A percentile compares a stretch with the other conserved stretches of the same genome.
Evolutionary conservation across 768 basidiomycete genomes (phyloP).

Genomic region (Phallus indusiatus): DNA sequence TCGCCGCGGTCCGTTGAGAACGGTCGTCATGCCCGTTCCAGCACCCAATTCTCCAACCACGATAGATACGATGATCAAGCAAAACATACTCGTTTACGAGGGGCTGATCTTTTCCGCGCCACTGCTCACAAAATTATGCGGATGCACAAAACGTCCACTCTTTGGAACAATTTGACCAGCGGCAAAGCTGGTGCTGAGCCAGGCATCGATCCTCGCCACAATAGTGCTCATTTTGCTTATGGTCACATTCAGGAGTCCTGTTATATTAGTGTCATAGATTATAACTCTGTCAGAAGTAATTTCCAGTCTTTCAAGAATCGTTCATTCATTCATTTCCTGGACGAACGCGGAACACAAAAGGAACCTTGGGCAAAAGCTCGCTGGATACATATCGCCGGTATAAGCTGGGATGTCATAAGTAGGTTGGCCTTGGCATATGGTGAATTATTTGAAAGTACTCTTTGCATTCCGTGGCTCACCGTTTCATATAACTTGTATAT

Average conservation of each 20-base stretch:
- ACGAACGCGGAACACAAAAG: slow-evolving; percentile 32
- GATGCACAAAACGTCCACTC: slow-evolving; percentile 42
- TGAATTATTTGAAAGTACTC: slow-evolving; percentile 20
- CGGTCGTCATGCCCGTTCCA: background rate
- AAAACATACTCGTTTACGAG: background rate
- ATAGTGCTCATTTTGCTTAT: slow-evolving; percentile 44
- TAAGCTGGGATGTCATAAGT: slow-evolving; percentile 65
- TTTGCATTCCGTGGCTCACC: background rate
- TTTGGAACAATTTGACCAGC: slow-evolving; percentile 20
- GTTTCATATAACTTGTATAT: slow-evolving; percentile 3
- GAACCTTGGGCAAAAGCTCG: slow-evolving; percentile 60
- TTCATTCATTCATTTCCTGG: slow-evolving; percentile 51
- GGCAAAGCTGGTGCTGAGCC: slow-evolving; percentile 56
- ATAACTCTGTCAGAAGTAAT: slow-evolving; percentile 46
- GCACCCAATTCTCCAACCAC: background rate
- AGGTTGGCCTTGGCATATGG: slow-evolving; percentile 56
- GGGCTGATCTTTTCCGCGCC: slow-evolving; percentile 38
- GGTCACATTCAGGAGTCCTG: slow-evolving; percentile 52
- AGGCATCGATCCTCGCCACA: slow-evolving; percentile 57
- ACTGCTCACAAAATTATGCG: slow-evolving; percentile 55
- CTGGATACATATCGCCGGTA: slow-evolving; percentile 66
- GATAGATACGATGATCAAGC: background rate
- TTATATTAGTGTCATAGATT: slow-evolving; percentile 58
- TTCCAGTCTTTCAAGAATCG: slow-evolving; percentile 48
- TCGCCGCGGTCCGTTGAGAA: background rate